A percentile compares a stretch with the other conserved stretches of the same genome.
These are phyloP conservation scores for Aspergillus proliferans DNA, from an alignment of 2,329 filamentous ascomycete genomes.

Conservation along the genomic window DNA sequence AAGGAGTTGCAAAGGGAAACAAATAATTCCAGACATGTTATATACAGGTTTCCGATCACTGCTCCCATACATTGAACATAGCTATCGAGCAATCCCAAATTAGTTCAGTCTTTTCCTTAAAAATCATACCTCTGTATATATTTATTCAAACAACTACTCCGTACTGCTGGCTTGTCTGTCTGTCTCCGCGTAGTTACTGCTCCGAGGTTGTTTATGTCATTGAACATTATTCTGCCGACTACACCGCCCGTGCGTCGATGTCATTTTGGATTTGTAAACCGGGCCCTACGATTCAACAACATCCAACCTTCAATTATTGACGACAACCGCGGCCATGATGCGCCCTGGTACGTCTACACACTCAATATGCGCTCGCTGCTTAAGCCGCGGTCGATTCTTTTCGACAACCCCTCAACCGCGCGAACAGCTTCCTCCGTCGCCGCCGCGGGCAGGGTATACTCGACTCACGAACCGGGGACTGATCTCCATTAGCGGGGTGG, in stretches of 20 bases:
- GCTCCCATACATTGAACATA: not conserved
- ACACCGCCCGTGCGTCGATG: constrained; percentile 19
- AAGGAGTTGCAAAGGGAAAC: constrained; percentile 46
- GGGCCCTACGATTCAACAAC: constrained; percentile 5
- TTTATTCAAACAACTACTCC: not conserved
- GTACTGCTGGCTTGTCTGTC: too few species aligned
- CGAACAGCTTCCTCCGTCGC: constrained; percentile 23
- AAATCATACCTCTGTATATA: not conserved
- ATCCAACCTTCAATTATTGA: not conserved
- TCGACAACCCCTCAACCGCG: constrained; percentile 20
- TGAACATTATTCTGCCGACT: constrained; percentile 17
- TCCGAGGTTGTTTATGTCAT: constrained; percentile 6
- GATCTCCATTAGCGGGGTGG: constrained; percentile 70
- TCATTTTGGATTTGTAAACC: constrained; percentile 23
- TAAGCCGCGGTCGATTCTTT: constrained; percentile 21
- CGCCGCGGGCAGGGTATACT: constrained; percentile 42
- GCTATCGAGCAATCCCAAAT: not conserved
- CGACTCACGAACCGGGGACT: constrained; percentile 66
- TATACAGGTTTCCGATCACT: too few species aligned
- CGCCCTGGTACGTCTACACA: constrained; percentile 17
- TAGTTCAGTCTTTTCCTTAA: too few species aligned
- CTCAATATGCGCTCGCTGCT: constrained; percentile 26
- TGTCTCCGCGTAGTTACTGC: too few species aligned
- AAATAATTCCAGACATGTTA: constrained; percentile 16
- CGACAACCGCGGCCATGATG: constrained; percentile 22